A percentile compares a stretch with the other conserved stretches of the same genome.
Conservation (phyloP, 202 grass and related monocot species). For the Setaria italica region DNA sequence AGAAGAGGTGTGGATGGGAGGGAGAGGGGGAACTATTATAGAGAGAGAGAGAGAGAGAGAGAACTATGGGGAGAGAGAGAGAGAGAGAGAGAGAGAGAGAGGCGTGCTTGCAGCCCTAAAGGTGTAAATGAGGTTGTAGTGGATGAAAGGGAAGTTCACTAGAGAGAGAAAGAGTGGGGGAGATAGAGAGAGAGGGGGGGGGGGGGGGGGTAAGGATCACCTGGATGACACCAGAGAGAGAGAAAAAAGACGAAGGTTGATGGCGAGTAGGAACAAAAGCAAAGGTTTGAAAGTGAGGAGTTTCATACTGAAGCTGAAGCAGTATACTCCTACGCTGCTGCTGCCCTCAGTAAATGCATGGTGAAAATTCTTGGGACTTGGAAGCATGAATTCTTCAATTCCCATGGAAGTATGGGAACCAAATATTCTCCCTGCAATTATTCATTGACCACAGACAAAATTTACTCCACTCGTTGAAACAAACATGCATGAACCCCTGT, state of each 20-base stretch:
- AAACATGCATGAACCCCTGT: background rate
- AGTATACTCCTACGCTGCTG: background rate
- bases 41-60: constrained; percentile 34
- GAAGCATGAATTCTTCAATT: constrained; percentile 21
- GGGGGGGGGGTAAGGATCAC: constrained; percentile 51
- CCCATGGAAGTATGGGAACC: constrained; percentile 49
- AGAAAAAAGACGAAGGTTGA: constrained; percentile 34
- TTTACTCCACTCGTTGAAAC: constrained; percentile 28
- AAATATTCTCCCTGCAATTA: constrained; percentile 46
- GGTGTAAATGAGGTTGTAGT: constrained; percentile 60
- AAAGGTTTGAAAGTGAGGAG: constrained; percentile 35
- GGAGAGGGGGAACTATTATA: constrained; percentile 54
- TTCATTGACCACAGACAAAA: constrained; percentile 41
- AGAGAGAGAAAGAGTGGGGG: constrained; percentile 34
- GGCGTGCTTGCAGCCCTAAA: constrained; percentile 64
- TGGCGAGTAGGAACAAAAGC: constrained; percentile 47
- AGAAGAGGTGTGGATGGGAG: constrained; percentile 42
- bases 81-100: constrained; percentile 46
- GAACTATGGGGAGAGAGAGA: constrained; percentile 38
- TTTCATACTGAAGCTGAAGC: background rate
- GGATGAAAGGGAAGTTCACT: constrained; percentile 60
- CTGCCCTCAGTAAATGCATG: constrained; percentile 38
- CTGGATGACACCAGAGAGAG: constrained; percentile 50
- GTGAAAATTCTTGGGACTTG: constrained; percentile 53
- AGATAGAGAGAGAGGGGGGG: too few relatives aligned